phyloP scores from a whole-genome alignment of 1,284 basidiomycete genomes.

The Trametes versicolor region DNA sequence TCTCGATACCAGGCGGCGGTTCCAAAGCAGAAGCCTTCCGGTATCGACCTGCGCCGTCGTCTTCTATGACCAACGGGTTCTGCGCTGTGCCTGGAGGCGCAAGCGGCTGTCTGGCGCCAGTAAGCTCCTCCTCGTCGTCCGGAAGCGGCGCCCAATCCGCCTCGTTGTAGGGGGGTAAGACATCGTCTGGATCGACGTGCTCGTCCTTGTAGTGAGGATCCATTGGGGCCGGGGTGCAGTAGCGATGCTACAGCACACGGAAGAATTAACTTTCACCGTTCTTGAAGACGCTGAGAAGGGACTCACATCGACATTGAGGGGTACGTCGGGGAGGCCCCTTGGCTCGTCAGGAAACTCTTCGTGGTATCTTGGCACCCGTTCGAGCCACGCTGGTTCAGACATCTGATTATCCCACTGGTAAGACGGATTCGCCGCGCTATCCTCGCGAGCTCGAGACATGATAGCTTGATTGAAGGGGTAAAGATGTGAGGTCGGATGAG shows the following conservation, averaged over 20 bases:
- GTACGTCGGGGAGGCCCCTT: constrained; percentile 24
- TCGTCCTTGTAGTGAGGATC: constrained; percentile 20
- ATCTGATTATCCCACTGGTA: constrained; percentile 9
- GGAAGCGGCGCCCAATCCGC: not conserved
- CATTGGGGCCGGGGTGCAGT: constrained; percentile 27
- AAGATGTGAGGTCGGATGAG: not conserved
- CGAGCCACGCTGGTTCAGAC: not conserved
- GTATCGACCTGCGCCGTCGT: too few relatives aligned
- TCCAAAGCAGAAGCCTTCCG: too few relatives aligned
- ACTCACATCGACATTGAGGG: constrained; percentile 23
- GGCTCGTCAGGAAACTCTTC: constrained; percentile 4
- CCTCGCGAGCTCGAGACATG: constrained; percentile 6
- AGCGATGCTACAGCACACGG: constrained; percentile 19
- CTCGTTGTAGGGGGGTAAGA: constrained; percentile 11
- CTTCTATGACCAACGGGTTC: too few relatives aligned
- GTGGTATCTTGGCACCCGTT: not conserved
- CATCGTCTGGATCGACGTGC: constrained; percentile 5
- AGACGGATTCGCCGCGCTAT: not conserved
- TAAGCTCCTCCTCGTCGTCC: too few relatives aligned
- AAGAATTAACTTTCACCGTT: not conserved
- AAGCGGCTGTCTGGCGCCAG: too few relatives aligned
- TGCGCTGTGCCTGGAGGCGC: too few relatives aligned
- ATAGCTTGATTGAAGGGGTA: too few relatives aligned
- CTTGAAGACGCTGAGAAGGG: not conserved
- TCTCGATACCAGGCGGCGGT: constrained; percentile 1